A percentile compares a stretch with the other conserved stretches of the same genome.
These are phyloP conservation scores for Glaciozyma martinii DNA, from an alignment of 768 basidiomycete genomes.

Conservation along the genomic window DNA sequence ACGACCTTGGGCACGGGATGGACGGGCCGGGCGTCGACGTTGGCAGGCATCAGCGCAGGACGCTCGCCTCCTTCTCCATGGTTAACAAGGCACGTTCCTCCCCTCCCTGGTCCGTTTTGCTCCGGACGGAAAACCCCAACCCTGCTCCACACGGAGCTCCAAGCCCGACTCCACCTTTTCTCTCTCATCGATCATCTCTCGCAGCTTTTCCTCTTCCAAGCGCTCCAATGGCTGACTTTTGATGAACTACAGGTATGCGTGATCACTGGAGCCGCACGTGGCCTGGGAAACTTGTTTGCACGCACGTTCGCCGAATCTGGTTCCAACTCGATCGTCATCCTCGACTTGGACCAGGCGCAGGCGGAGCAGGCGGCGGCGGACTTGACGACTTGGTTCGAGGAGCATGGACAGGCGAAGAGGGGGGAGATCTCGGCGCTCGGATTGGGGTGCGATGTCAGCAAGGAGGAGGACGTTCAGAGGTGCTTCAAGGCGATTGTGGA, in stretches of 20 bases:
- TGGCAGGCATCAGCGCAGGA: slow-evolving; percentile 41
- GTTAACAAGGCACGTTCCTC: slow-evolving; percentile 53
- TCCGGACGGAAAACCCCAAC: not conserved
- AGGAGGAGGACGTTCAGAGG: slow-evolving; percentile 65
- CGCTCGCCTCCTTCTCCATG: slow-evolving; percentile 69
- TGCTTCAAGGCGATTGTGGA: slow-evolving; percentile 59
- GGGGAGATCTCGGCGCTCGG: slow-evolving; percentile 61
- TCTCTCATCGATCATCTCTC: not conserved
- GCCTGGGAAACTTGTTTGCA: slow-evolving; percentile 83
- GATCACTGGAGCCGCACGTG: slow-evolving; percentile 86
- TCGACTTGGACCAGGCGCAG: slow-evolving; percentile 69
- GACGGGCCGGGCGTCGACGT: slow-evolving; percentile 35
- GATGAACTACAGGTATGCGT: slow-evolving; percentile 58
- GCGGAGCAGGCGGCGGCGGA: slow-evolving; percentile 60
- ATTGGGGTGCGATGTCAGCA: slow-evolving; percentile 77
- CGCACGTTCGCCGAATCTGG: slow-evolving; percentile 81
- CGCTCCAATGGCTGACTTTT: too few relatives aligned
- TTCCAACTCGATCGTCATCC: slow-evolving; percentile 65
- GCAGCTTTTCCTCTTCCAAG: not conserved
- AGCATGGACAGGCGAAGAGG: slow-evolving; percentile 49
- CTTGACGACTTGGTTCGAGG: slow-evolving; percentile 49
- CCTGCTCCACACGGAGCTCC: not conserved
- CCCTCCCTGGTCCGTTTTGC: too few relatives aligned
- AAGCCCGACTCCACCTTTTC: not conserved
- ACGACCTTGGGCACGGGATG: slow-evolving; percentile 35